Evolutionary conservation across 169 alveolate species (phyloP), one percentile per base, ranked within the genome.

Genomic region (Eimeria necatrix): DNA sequence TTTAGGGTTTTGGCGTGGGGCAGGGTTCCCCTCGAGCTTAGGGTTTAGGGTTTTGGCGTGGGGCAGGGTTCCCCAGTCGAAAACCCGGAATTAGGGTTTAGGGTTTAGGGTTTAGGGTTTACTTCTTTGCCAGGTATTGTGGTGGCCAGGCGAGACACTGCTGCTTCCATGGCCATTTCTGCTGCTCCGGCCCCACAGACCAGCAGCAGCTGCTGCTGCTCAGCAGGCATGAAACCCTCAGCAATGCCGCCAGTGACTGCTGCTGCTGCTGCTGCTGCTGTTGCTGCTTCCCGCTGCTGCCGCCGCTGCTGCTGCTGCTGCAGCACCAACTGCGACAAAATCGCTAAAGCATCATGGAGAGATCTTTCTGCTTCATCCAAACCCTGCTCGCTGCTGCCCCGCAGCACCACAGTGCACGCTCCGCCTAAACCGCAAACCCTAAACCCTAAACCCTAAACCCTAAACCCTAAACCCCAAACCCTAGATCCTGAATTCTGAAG

Each of bases 341-440:
- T 99, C 70, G 99, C 99, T 59, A 99, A 96, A 18, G 99, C 99
- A 95, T 99, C 99, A 97, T 99, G 99, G 41, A 99, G 97, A 20
- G 99, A 98, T 74, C 99, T 98, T 96, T 99, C 99, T 32, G 99
- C 99, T 98, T 99, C 99, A 85, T 96, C 97, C 85, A 99, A 96
- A 46, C 99, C 98, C 96, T 99, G 99, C n/a, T 98, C 96, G 61
- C 99, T 98, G n/a, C 99, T 99, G 48, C 99, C 99, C 92, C 99
- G 97, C 53, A 99, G 97, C 7, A 99, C 99, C 61, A 99, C 99
- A 46, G 99, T 97, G 96, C 99, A 98, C 48, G 99, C 99, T 96
- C 98, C 98, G 49, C 95, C 95, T 93, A 60, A 64, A 61, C 18
- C 56, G 12, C 26, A 92, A 51, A 74, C 78, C 78, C 93, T 10